Evolutionary conservation across 768 basidiomycete genomes (phyloP).

Genomic region (Stropharia rugosoannulata): DNA sequence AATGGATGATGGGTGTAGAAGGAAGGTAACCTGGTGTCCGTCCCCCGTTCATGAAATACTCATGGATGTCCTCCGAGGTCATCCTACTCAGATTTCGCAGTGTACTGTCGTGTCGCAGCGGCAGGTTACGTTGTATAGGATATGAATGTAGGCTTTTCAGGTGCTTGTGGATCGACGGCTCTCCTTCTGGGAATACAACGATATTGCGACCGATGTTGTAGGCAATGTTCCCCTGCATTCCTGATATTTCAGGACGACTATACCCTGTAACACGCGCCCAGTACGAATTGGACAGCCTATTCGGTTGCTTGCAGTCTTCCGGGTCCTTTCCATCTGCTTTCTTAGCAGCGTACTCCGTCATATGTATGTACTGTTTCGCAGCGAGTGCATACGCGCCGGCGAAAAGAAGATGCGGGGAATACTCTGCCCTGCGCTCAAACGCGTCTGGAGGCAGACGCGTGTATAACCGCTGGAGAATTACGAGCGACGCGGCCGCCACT

Average conservation of each 20-base stretch:
- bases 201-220: conserved; percentile 14
- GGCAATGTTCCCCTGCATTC: conserved; percentile 10
- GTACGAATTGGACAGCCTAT: conserved; percentile 7
- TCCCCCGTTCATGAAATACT: background rate
- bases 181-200: conserved; percentile 12
- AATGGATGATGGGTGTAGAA: too few species aligned
- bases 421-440: conserved; percentile 1
- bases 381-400: conserved; percentile 15
- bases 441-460: conserved; percentile 7
- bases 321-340: background rate
- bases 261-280: conserved; percentile 14
- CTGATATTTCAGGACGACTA: conserved; percentile 8
- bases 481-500: conserved; percentile 14
- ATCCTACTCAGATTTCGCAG: background rate
- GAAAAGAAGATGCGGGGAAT: conserved; percentile 16
- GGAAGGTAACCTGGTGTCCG: background rate
- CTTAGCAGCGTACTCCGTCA: background rate
- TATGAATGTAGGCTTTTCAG: conserved; percentile 1
- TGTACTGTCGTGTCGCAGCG: background rate
- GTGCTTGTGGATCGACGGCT: background rate
- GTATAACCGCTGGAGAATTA: conserved; percentile 18
- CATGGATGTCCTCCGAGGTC: background rate
- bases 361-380: conserved; percentile 13
- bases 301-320: background rate
- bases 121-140: background rate